Conservation (phyloP, 2,329 filamentous ascomycete genomes). For the Aspergillus phoenicis region DNA sequence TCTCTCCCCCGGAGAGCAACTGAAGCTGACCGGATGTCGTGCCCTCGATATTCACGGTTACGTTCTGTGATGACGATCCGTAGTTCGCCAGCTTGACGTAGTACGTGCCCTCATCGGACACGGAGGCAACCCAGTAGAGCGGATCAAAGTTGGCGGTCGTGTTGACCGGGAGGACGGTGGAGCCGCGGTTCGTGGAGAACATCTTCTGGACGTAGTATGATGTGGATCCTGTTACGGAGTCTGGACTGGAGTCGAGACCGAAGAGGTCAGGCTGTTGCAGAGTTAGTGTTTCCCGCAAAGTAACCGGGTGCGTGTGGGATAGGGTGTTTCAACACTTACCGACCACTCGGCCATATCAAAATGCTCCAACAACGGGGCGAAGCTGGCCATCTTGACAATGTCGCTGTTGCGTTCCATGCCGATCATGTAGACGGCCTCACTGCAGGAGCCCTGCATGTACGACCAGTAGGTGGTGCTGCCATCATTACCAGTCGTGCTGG, state of each 20-base stretch:
- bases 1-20: not conserved
- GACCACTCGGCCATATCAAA: conserved; percentile 39
- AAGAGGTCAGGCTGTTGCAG: not conserved
- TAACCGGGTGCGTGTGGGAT: not conserved
- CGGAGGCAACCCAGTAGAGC: conserved; percentile 40
- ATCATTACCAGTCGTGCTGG: conserved; percentile 23
- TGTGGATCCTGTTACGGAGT: conserved; percentile 34
- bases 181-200: conserved; percentile 38
- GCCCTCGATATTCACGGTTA: not conserved
- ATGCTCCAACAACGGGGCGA: conserved; percentile 42
- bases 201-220: conserved; percentile 43
- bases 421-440: conserved; percentile 66
- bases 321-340: conserved; percentile 22
- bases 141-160: conserved; percentile 32
- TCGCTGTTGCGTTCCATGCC: conserved; percentile 49
- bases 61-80: conserved; percentile 13
- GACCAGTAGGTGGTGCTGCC: conserved; percentile 26
- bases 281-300: not conserved
- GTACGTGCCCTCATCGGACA: conserved; percentile 21
- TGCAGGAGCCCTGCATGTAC: conserved; percentile 55
- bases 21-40: not conserved
- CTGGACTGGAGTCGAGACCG: conserved; percentile 25
- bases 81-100: conserved; percentile 39
- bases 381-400: conserved; percentile 39
- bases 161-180: conserved; percentile 33